These are phyloP conservation scores for Microglena sp. DNA, from an alignment of 139 green algal genomes.

Conservation along the genomic window DNA sequence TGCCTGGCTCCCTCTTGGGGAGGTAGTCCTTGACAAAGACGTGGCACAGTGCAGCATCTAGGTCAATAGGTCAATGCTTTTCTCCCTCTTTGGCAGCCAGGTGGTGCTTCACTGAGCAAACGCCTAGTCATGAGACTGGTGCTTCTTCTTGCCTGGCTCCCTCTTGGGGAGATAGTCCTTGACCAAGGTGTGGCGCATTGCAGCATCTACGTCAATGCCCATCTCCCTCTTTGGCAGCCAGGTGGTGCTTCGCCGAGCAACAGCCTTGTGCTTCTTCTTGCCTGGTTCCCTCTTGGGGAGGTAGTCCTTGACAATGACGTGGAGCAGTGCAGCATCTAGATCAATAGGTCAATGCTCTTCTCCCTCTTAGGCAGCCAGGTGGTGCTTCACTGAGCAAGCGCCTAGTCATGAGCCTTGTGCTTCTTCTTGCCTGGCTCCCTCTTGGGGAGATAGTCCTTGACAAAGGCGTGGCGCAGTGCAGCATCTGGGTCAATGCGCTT, in stretches of 20 bases:
- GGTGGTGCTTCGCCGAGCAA: too few species aligned
- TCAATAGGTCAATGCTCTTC: too few species aligned
- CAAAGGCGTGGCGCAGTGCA: constrained; percentile 86
- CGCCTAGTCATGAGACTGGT: too few species aligned
- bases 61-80: too few species aligned
- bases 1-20: constrained; percentile 12
- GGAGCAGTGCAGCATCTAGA: constrained; percentile 69
- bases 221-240: too few species aligned
- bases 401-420: too few species aligned
- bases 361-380: too few species aligned
- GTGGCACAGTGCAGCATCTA: constrained; percentile 77
- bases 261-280: constrained; percentile 5
- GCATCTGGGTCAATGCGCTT: constrained; percentile 78
- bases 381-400: too few species aligned
- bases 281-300: constrained; percentile 20
- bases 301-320: constrained; percentile 78
- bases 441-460: constrained; percentile 49
- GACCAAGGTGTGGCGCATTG: constrained; percentile 89
- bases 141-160: neutral
- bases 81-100: too few species aligned
- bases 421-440: neutral
- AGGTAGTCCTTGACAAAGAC: constrained; percentile 73
- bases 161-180: constrained; percentile 35
- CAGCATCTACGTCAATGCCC: constrained; percentile 75
- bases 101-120: too few species aligned